These are phyloP conservation scores for Schizosaccharomyces octosporus DNA, from an alignment of 805 yeast genomes.

Conservation along the genomic window DNA sequence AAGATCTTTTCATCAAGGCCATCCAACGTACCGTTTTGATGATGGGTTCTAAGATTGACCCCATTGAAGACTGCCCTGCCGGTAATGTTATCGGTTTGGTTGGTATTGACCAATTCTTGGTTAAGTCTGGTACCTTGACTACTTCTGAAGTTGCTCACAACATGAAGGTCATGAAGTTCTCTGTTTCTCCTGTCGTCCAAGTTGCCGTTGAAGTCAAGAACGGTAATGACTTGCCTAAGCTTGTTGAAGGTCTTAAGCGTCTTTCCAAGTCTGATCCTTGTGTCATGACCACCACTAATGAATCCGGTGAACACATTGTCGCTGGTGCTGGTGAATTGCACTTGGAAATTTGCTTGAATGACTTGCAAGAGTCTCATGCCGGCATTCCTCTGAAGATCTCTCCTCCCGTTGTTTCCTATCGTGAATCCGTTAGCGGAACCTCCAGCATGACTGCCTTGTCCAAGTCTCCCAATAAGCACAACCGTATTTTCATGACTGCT, in stretches of 20 bases:
- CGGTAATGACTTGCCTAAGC: conserved; percentile 97
- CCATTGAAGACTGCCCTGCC: conserved; percentile 97
- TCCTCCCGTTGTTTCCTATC: conserved; percentile 94
- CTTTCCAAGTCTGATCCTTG: conserved; percentile 98
- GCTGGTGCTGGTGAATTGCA: conserved; percentile 99
- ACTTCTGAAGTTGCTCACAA: conserved; percentile 92
- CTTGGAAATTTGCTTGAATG: conserved; percentile 88
- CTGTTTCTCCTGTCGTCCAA: conserved; percentile 98
- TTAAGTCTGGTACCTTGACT: conserved; percentile 97
- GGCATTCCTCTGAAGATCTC: conserved; percentile 96
- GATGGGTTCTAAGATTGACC: conserved; percentile 98
- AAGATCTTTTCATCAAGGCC: conserved; percentile 87
- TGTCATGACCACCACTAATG: conserved; percentile 66
- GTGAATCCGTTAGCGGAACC: conserved; percentile 89
- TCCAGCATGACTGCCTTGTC: conserved; percentile 91
- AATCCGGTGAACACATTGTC: conserved; percentile 97
- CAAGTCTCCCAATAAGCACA: conserved; percentile 99
- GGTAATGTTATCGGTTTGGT: conserved; percentile 99
- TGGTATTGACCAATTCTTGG: conserved; percentile 98
- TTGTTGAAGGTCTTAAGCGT: conserved; percentile 99
- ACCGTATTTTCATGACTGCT: conserved; percentile 97
- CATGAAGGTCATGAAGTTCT: conserved; percentile 99
- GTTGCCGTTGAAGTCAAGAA: conserved; percentile 99
- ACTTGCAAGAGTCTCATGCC: conserved; percentile 96
- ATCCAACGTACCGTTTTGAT: conserved; percentile 96